Conservation (phyloP, 257 asterid genomes). For the Solanum chaucha region DNA sequence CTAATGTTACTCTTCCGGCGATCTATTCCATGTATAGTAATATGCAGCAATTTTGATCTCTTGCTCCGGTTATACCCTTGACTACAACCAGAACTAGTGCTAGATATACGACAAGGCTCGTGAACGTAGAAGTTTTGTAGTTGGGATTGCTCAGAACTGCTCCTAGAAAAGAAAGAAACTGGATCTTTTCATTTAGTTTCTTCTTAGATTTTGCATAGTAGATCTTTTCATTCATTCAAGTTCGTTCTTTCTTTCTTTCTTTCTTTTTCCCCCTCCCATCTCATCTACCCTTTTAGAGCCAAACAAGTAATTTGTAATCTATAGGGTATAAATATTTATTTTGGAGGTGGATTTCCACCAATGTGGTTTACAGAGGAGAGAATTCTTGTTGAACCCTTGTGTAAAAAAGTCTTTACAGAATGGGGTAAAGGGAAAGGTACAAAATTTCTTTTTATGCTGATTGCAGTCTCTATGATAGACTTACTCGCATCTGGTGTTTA, state of each 20-base stretch:
- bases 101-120: not conserved
- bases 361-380: not conserved
- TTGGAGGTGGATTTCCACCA: slow-evolving; percentile 4
- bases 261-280: not conserved
- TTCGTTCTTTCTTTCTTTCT: not conserved
- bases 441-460: not conserved
- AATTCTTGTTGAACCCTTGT: not conserved
- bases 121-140: slow-evolving; percentile 6
- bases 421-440: not conserved
- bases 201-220: slow-evolving; percentile 1
- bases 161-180: not conserved
- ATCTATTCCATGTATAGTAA: not conserved
- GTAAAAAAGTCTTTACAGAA: not conserved
- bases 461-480: not conserved
- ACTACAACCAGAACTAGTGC: not conserved
- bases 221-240: not conserved
- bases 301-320: not conserved
- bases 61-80: not conserved
- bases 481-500: not conserved
- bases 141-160: not conserved
- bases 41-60: not conserved
- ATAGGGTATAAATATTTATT: not conserved
- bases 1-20: not conserved
- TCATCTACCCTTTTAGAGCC: not conserved
- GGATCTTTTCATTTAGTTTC: not conserved